A percentile compares a stretch with the other conserved stretches of the same genome.
phyloP scores from a whole-genome alignment of 2,329 filamentous ascomycete species.

The Cercospora sp. region DNA sequence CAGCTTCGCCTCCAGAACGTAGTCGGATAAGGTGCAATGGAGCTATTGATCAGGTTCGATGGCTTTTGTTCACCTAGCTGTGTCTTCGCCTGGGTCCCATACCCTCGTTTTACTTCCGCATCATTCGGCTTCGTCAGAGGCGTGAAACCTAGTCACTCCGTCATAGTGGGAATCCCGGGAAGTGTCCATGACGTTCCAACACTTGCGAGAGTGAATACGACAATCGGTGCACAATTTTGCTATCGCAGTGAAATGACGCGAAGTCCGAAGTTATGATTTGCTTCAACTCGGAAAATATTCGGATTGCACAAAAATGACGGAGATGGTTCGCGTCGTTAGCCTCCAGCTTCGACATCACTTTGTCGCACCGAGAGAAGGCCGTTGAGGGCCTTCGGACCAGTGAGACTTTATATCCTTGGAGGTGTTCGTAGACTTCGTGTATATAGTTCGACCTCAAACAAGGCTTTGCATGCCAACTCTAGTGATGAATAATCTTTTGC shows the following conservation, averaged over 20 bases:
- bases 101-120: not conserved
- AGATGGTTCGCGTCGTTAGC: not conserved
- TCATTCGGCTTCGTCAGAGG: not conserved
- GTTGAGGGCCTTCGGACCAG: not conserved
- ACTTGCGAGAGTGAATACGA: not conserved
- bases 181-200: not conserved
- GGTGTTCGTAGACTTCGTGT: not conserved
- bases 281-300: not conserved
- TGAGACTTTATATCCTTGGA: not conserved
- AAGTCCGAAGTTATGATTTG: constrained; percentile 9
- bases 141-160: not conserved
- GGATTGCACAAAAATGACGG: not conserved
- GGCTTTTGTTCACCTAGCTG: not conserved
- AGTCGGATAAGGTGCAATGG: not conserved
- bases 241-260: not conserved
- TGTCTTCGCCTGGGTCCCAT: not conserved
- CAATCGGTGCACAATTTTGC: not conserved
- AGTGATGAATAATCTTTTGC: not conserved
- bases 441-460: not conserved
- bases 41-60: not conserved
- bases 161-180: not conserved
- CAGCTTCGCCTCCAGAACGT: not conserved
- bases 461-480: not conserved
- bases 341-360: not conserved
- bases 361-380: constrained; percentile 6